Percentiles rank a stretch among this genome's conserved stretches.
phyloP scores from a whole-genome alignment of 108 stramenopile species.

The Chaetoceros muelleri region DNA sequence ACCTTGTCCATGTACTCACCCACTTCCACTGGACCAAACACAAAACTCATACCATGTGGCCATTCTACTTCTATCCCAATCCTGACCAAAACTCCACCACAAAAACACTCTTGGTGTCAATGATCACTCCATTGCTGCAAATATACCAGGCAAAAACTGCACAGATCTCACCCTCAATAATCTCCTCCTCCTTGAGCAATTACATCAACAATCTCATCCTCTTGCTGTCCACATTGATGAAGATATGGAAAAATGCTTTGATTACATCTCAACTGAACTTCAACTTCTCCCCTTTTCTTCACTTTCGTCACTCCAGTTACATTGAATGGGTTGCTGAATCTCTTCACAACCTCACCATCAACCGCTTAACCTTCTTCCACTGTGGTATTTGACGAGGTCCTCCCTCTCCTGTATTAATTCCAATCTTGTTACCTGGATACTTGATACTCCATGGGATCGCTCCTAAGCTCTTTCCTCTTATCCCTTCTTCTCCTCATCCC shows the following conservation, averaged over 20 bases:
- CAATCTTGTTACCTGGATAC: not conserved
- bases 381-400: not conserved
- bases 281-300: not conserved
- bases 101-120: not conserved
- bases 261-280: not conserved
- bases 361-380: not conserved
- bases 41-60: not conserved
- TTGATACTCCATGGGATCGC: not conserved
- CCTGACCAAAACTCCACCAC: not conserved
- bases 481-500: no score
- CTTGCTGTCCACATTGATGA: not conserved
- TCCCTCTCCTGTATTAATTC: not conserved
- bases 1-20: not conserved
- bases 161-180: not conserved
- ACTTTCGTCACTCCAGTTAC: not conserved
- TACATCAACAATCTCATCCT: not conserved
- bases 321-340: constrained; percentile 1
- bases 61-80: not conserved
- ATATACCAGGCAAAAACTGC: not conserved
- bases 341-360: not conserved
- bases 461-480: no score
- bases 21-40: not conserved
- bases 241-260: constrained; percentile 3
- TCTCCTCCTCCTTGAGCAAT: not conserved
- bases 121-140: not conserved